phyloP scores from a whole-genome alignment of 2,329 filamentous ascomycete species.

The Penicillium sp. region DNA sequence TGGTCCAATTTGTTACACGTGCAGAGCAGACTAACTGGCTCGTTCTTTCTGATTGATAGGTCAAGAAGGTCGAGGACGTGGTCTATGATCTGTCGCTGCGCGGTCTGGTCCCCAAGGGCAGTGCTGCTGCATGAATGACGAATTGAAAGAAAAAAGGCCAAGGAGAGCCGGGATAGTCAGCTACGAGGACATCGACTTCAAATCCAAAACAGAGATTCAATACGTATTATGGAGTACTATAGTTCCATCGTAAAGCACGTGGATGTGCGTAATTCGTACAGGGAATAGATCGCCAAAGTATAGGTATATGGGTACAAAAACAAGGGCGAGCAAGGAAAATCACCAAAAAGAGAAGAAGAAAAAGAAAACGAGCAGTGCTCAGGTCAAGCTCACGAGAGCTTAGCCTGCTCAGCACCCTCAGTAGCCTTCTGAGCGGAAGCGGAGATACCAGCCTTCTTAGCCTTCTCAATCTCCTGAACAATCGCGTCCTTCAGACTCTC shows the following conservation, averaged over 20 bases:
- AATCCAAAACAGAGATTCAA: neutral
- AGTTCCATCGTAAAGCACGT: constrained; percentile 4
- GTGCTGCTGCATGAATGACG: constrained; percentile 24
- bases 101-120: constrained; percentile 70
- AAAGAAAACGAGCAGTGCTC: neutral
- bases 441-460: constrained; percentile 46
- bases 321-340: neutral
- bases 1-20: neutral
- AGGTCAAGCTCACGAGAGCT: constrained; percentile 5
- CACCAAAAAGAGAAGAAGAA: constrained; percentile 7
- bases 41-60: constrained; percentile 48
- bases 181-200: neutral
- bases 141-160: neutral
- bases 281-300: constrained; percentile 20
- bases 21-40: neutral
- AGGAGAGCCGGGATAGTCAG: neutral
- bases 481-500: constrained; percentile 78
- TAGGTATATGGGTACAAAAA: constrained; percentile 21
- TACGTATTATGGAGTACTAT: neutral
- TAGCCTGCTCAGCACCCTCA: constrained; percentile 21
- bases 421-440: constrained; percentile 31
- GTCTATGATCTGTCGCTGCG: constrained; percentile 93
- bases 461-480: constrained; percentile 72
- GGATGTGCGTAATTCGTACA: constrained; percentile 15
- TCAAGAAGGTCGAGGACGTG: constrained; percentile 98